Evolutionary conservation across 495 filamentous ascomycete species (phyloP), one percentile per base, ranked within the genome.

Genomic region (Xylaria curta): DNA sequence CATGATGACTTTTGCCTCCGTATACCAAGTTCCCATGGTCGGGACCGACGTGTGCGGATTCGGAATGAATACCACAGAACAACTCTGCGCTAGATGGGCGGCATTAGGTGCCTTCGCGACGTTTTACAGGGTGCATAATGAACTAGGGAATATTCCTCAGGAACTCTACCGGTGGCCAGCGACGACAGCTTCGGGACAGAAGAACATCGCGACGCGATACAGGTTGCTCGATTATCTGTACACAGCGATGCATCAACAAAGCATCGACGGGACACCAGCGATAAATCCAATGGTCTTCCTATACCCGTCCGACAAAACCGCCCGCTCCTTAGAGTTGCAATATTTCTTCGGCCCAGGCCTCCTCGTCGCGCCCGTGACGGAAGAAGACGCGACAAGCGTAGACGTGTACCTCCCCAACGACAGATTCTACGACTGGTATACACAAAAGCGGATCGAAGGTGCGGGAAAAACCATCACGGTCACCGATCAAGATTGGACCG

Each of bases 21-120:
- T 97, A 74, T 97, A 92, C 86, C 93, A 97, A 76, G 80, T 97
- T 3, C 93, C 93, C 40, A 93, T 97, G 91, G 91, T 94, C 1
- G 94, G 94, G 31, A 86, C 90, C 1, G 94, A 97, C 79, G 90
- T 93, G 12, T 97, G 94, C 77, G 94, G 94, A 0, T 97, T 91
- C 72, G 90, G 80, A 10, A 85, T 84, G 36, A 87, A 91, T 79
- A 92, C 93, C 0, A 95, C 88, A 15, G 92, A 94, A 77, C 84
- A 90, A 68, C 89, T 97, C 5, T 97, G 94, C 78, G 88, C 93
- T 4, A 91, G 93, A 21, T 97, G 94, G 94, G 89, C 92, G 1
- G 89, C 85, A n/a, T 86, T 95, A 0, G 92, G 92, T 13, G 93
- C 92, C 10, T 95, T 95, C 84, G 85, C 85, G 44, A 90, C 93